Base-by-base conservation (phyloP, 176 grass and related monocot genomes). In the Urochloa ruziziensis region DNA sequence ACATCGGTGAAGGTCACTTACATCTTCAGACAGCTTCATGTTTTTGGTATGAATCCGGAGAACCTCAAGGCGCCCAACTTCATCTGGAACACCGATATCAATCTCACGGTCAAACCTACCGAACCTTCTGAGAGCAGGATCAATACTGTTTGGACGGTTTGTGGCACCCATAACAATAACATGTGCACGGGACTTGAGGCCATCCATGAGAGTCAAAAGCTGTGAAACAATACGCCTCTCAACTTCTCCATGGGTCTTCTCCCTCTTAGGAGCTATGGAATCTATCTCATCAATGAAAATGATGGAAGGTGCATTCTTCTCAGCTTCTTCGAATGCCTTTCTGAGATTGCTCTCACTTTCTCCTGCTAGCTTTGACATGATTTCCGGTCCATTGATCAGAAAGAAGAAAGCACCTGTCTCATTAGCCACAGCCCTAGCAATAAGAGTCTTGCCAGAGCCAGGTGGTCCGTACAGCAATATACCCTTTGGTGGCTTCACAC, bases 131-230 rank as follows among this genome's bases (percentile, higher is more conserved):
- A 97, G 90, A 70, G 94, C 94, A 74, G 94, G 78, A 69, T 97
- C 94, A 44, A 97, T 94, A 77, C 94, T 91, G 74, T 97, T 91
- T 24, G 94, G 94, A 8, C 94, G 83, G 66, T 97, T 97, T 44
- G 94, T 97, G 72, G 94, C 94, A 18, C 91, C 94, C 74, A 97
- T 97, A 44, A 97, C 94, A 82, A 93, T 97, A 67, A 97, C 94
- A 87, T 97, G 94, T 2, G 91, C 63, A 47, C 94, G 91, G 23
- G 91, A 62, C 63, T 93, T 93, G 29, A 93, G 77, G 25, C 94
- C 94, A 81, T 97, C 94, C 94, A 97, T 97, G 56, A 97, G 75
- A 34, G 91, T 97, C 91, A 97, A 75, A 27, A 97, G 83, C 62
- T 94, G 94, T 30, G 94, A 97, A 75, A 97, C 94, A 73, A 92